Conservation (phyloP, 2,329 filamentous ascomycete genomes). For the Orbilia ellipsospora region DNA sequence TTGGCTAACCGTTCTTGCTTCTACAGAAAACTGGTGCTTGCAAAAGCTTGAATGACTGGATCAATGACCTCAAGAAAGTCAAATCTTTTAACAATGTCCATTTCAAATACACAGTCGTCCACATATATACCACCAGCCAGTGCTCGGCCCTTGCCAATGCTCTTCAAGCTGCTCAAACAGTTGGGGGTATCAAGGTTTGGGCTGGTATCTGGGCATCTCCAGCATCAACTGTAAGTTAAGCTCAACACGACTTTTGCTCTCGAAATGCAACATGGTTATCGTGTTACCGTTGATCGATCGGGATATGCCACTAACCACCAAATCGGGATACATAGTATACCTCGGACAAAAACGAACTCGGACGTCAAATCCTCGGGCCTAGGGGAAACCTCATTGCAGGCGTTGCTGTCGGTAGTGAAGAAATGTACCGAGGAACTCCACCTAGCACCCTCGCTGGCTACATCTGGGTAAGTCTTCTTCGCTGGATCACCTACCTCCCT, state of each 20-base stretch:
- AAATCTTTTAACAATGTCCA: slow-evolving; percentile 57
- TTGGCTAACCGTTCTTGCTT: slow-evolving; percentile 20
- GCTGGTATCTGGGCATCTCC: slow-evolving; percentile 73
- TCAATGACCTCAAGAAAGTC: slow-evolving; percentile 61
- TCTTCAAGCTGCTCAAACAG: slow-evolving; percentile 70
- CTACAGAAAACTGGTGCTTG: slow-evolving; percentile 61
- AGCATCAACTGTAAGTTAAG: slow-evolving; percentile 31
- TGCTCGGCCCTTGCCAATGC: slow-evolving; percentile 66
- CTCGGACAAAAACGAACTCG: slow-evolving; percentile 46
- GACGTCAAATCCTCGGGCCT: slow-evolving; percentile 62
- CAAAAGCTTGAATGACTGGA: slow-evolving; percentile 62
- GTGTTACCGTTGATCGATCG: neutral
- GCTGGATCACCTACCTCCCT: neutral
- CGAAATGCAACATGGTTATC: slow-evolving; percentile 20
- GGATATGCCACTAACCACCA: slow-evolving; percentile 66
- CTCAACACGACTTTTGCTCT: slow-evolving; percentile 60
- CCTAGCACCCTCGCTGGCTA: slow-evolving; percentile 34
- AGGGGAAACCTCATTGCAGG: slow-evolving; percentile 39
- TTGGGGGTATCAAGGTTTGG: slow-evolving; percentile 71
- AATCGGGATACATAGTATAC: slow-evolving; percentile 68
- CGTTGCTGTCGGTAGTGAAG: slow-evolving; percentile 60
- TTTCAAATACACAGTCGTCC: slow-evolving; percentile 68
- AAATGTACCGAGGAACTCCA: slow-evolving; percentile 35
- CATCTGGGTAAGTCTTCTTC: slow-evolving; percentile 34
- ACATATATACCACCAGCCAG: slow-evolving; percentile 73